Evolutionary conservation across 495 filamentous ascomycete genomes (phyloP).

Genomic region (Trichoderma parareesei): DNA sequence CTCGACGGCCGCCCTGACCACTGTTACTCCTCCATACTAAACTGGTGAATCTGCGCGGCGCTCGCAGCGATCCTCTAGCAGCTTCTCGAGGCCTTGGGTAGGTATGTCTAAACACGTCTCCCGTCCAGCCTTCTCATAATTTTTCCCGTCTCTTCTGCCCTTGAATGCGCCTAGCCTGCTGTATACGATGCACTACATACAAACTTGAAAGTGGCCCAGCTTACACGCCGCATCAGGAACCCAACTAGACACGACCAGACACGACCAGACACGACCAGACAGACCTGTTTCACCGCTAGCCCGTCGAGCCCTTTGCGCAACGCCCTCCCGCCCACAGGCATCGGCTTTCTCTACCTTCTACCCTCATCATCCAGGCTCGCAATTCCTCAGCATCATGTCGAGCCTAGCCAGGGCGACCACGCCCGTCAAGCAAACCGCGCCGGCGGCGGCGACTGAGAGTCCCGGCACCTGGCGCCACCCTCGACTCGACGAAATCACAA

Average conservation of each 20-base stretch:
- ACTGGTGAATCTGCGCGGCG: not conserved
- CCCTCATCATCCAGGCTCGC: not conserved
- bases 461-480: conserved; percentile 87
- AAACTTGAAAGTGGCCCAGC: not conserved
- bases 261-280: not conserved
- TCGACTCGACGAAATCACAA: conserved; percentile 65
- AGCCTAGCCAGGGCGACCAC: conserved; percentile 23
- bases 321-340: too few species aligned
- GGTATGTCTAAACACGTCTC: not conserved
- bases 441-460: conserved; percentile 32
- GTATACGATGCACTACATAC: too few species aligned
- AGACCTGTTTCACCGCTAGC: not conserved
- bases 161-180: not conserved
- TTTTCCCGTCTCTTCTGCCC: not conserved
- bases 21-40: not conserved
- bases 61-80: not conserved
- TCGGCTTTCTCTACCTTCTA: too few species aligned
- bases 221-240: conserved; percentile 3
- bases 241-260: not conserved
- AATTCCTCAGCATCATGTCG: conserved; percentile 4
- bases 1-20: conserved; percentile 2
- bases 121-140: not conserved
- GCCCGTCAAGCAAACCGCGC: conserved; percentile 30
- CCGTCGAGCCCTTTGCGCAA: not conserved
- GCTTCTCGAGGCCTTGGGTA: not conserved